Evolutionary conservation across 1,284 basidiomycete genomes (phyloP), one percentile per base, ranked within the genome.

Genomic region (Boletus chippewaensis): DNA sequence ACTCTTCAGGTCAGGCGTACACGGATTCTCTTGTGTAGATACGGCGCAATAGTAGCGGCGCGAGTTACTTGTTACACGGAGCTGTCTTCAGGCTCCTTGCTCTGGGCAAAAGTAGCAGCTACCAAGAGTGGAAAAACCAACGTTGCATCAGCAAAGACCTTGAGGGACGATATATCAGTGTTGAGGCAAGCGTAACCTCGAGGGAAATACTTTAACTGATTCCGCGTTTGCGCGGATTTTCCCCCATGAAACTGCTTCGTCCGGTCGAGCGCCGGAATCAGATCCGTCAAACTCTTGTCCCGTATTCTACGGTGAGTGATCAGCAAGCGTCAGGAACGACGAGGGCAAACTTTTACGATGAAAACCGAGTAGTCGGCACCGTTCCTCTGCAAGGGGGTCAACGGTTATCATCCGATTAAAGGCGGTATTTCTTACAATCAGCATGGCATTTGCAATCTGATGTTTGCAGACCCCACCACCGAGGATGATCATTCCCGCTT

Each of bases 401-500:
- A 35, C 15, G 39, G 9, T 29, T 13, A 31, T 18, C 39, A 32
- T 40, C 2, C 42, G 34, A 44, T 38, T 6, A 16, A 44, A 38
- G 51, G 51, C 51, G 41, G 13, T 10, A 5, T 11, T 70, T 77
- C 65, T 64, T 67, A 95, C 94, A 65, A 99, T 97, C 20, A 99
- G 75, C 96, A 99, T 98, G 1, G 95, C 95, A 64, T 99, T 99
- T 15, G 95, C 95, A 52, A 99, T 97, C 66, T 99, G 96, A 68
- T 99, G 96, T 70, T 99, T 99, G 76, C 95, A 98, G 8, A 99
- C 95, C 2, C 96, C 96, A 13, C 96, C 96, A 12, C 96, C 96
- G 7, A 99, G 80, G 51, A 99, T 86, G 62, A 99, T 95, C 92
- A 99, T 99, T 3, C 96, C 96, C 5, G 96, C 96, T 70, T 95